Conservation (phyloP, 495 filamentous ascomycete species). For the Tuber melanosporum region DNA sequence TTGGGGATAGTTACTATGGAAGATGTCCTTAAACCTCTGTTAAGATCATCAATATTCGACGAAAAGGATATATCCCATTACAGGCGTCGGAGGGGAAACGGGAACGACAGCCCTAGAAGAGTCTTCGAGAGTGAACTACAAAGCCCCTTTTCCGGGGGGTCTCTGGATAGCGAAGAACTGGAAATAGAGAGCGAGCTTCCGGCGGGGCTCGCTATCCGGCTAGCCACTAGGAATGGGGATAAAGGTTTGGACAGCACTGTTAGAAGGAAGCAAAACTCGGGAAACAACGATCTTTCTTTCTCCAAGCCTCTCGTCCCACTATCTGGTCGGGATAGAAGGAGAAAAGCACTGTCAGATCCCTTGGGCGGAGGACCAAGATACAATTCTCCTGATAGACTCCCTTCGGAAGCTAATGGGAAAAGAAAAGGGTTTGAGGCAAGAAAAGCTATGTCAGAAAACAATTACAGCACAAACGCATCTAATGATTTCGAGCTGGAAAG, state of each 20-base stretch:
- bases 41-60: slow-evolving; percentile 30
- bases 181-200: neutral
- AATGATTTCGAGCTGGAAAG: neutral
- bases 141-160: neutral
- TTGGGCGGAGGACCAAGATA: neutral
- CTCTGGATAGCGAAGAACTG: neutral
- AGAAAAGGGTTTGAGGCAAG: neutral
- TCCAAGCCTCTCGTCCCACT: neutral
- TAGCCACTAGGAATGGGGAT: neutral
- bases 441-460: neutral
- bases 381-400: neutral
- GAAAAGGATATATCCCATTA: slow-evolving; percentile 33
- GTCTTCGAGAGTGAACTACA: neutral
- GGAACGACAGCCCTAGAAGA: neutral
- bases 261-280: neutral
- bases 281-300: neutral
- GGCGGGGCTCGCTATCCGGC: neutral
- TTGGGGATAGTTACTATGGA: slow-evolving; percentile 32
- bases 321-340: neutral
- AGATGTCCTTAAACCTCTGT: slow-evolving; percentile 27
- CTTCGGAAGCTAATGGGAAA: neutral
- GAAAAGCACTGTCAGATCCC: neutral
- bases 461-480: neutral
- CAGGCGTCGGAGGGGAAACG: slow-evolving; percentile 12
- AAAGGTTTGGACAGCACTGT: neutral